A percentile compares a stretch with the other conserved stretches of the same genome.
These are phyloP conservation scores for Filobasidium wieringae DNA, from an alignment of 768 basidiomycete genomes.

Conservation along the genomic window DNA sequence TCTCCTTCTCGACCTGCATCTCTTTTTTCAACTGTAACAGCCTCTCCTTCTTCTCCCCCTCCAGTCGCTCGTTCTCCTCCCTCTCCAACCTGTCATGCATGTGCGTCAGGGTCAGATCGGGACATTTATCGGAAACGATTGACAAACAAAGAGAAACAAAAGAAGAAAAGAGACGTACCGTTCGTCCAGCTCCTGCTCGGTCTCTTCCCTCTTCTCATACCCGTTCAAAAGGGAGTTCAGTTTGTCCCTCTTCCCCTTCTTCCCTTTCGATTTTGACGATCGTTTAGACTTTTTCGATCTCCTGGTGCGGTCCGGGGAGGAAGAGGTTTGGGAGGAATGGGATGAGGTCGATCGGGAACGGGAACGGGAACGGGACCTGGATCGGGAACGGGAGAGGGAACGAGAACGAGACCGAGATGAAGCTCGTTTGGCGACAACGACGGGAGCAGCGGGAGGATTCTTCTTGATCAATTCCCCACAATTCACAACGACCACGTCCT, in stretches of 20 bases:
- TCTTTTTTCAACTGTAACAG: conserved; percentile 21
- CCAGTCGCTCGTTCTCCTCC: conserved; percentile 34
- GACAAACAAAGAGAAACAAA: too few species aligned
- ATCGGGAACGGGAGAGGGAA: background rate
- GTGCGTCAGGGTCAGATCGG: too few species aligned
- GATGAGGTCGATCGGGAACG: conserved; percentile 18
- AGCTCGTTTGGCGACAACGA: background rate
- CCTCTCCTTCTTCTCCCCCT: conserved; percentile 20
- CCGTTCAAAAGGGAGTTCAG: background rate
- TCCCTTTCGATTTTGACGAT: conserved; percentile 11
- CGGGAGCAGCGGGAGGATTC: conserved; percentile 26
- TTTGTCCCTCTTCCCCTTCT: conserved; percentile 13
- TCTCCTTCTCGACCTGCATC: conserved; percentile 20
- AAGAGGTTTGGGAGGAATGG: conserved; percentile 5
- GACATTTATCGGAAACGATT: too few species aligned
- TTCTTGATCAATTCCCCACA: conserved; percentile 70
- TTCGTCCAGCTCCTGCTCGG: conserved; percentile 34
- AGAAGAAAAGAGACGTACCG: conserved; percentile 19
- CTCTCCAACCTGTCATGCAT: conserved; percentile 22
- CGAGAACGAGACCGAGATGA: background rate
- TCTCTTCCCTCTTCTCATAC: conserved; percentile 18
- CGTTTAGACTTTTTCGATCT: conserved; percentile 39
- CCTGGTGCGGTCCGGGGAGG: background rate
- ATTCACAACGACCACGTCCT: conserved; percentile 57
- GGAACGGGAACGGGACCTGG: background rate